phyloP scores from a whole-genome alignment of 2,329 filamentous ascomycete genomes.

The Hymenoscyphus scutula region DNA sequence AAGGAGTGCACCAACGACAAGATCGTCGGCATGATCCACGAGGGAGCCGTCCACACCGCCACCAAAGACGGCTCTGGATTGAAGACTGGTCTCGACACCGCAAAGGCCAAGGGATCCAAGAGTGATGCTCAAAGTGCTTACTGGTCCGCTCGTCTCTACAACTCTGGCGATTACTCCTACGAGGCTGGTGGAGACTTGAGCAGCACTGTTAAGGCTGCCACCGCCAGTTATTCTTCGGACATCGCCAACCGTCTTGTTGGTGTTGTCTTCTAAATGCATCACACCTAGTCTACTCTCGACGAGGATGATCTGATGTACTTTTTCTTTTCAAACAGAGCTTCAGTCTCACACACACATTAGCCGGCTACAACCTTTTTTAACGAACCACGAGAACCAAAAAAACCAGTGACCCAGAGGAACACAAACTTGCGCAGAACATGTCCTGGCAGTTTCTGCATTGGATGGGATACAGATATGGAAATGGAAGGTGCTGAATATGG shows the following conservation, averaged over 20 bases:
- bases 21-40: slow-evolving; percentile 37
- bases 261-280: background rate
- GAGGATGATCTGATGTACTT: background rate
- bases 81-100: slow-evolving; percentile 33
- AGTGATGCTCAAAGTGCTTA: slow-evolving; percentile 31
- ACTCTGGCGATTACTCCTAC: slow-evolving; percentile 37
- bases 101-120: slow-evolving; percentile 8
- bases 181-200: slow-evolving; percentile 31
- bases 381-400: background rate
- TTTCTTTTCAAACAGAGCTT: background rate
- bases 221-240: slow-evolving; percentile 24
- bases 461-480: background rate
- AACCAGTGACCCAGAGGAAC: background rate
- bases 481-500: background rate
- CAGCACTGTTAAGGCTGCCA: slow-evolving; percentile 14
- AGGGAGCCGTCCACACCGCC: slow-evolving; percentile 38
- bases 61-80: slow-evolving; percentile 37
- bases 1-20: slow-evolving; percentile 9
- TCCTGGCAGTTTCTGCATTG: slow-evolving; percentile 1
- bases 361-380: background rate
- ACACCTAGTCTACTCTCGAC: too few relatives aligned
- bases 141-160: slow-evolving; percentile 40
- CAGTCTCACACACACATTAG: background rate
- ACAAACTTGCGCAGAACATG: background rate
- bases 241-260: slow-evolving; percentile 15